Base-by-base conservation (phyloP, 768 basidiomycete species). In the Lyophyllum decastes region DNA sequence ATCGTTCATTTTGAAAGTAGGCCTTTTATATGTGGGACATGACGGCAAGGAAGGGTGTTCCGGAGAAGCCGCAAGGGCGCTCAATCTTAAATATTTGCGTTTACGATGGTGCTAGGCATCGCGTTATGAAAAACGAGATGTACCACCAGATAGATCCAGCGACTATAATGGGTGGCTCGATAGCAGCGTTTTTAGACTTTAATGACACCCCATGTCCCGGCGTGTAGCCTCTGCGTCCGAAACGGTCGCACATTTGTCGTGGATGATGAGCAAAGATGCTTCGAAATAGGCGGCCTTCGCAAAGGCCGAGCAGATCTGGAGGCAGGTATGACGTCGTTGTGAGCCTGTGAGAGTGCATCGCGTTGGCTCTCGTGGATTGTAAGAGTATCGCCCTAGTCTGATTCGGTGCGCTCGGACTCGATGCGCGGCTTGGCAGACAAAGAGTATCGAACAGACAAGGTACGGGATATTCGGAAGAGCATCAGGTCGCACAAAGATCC, bases 181-280 rank as follows among this genome's bases (percentile, higher is more conserved):
- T 44, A 34, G 27, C 16, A 34, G 48, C 27, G n/a, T 7, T 33
- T 40, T 47, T 17, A 51, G 19, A 33, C 44, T 38, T 41, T 38
- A 43, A 49, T 10, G 8, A 47, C 24, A 25, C n/a, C 43, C 49
- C 34, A 33, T 16, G 34, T 22, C 26, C 26, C 46, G 49, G 21
- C 35, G 46, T 25, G 35, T 30, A 30, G 30, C 14, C 24, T 43
- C 45, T 48, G 30, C 35, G 55, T 27, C 35, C 54, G 54, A 12
- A 34, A 38, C 21, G 14, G 19, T 55, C 53, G 48, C 51, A 49
- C 24, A 54, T 57, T 54, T 53, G 54, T 60, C 50, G 44, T 53
- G 11, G 30, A 38, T 45, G 48, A 55, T 57, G 54, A 61, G 57
- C 47, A 54, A 60, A 52, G 41, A 40, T 7, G 46, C 55, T 59